These are phyloP conservation scores for Spinellus fusiger DNA, from an alignment of 192 early-diverging fungal genomes.

Conservation along the genomic window DNA sequence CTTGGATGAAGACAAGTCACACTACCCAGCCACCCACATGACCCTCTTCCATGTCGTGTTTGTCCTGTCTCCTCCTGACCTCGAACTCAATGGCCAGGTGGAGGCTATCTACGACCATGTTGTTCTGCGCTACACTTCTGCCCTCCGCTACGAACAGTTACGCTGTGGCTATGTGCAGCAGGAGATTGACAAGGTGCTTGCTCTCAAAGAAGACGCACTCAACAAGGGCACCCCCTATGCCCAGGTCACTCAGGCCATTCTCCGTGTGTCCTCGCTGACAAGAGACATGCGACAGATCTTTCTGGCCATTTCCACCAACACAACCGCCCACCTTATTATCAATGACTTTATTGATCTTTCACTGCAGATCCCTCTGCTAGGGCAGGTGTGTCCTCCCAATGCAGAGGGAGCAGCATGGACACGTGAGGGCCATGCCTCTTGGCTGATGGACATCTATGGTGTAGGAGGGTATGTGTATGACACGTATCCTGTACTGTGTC, in stretches of 20 bases:
- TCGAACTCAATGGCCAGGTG: constrained; percentile 52
- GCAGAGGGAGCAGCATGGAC: neutral
- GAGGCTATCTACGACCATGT: constrained; percentile 67
- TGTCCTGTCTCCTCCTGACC: constrained; percentile 49
- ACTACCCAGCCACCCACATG: constrained; percentile 40
- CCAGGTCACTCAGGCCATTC: constrained; percentile 43
- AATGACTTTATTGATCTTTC: constrained; percentile 78
- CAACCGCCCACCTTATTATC: constrained; percentile 57
- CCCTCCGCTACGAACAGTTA: constrained; percentile 73
- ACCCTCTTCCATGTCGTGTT: constrained; percentile 79
- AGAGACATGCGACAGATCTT: constrained; percentile 57
- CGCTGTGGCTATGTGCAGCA: constrained; percentile 66
- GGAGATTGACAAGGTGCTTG: constrained; percentile 69
- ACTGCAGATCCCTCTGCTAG: constrained; percentile 52
- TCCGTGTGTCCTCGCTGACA: constrained; percentile 55
- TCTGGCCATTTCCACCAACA: constrained; percentile 38
- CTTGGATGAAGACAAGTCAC: neutral
- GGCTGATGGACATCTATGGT: constrained; percentile 27
- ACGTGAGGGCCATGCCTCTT: constrained; percentile 8
- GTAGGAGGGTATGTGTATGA: constrained; percentile 55
- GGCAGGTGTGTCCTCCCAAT: neutral
- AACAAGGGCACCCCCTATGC: constrained; percentile 28
- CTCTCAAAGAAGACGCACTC: constrained; percentile 57
- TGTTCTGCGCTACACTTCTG: constrained; percentile 61
- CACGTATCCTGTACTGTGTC: constrained; percentile 69